Evolutionary conservation across 140 eudicot genomes (phyloP).

Genomic region (Bidens hawaiensis): DNA sequence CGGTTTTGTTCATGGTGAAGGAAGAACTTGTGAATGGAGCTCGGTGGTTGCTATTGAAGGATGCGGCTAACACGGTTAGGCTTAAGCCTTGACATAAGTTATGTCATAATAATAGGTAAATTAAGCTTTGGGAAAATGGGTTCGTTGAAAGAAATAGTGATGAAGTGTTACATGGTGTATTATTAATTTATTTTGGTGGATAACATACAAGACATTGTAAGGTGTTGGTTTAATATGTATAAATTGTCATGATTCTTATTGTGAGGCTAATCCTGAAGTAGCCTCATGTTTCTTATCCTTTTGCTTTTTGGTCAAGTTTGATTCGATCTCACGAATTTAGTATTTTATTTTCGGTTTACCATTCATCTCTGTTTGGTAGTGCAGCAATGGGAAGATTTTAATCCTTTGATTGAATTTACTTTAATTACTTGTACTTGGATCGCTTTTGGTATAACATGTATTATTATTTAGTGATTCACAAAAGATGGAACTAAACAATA

Average conservation of each 20-base stretch:
- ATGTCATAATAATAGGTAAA: constrained; percentile 5
- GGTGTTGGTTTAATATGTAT: constrained; percentile 29
- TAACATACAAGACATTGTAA: constrained; percentile 23
- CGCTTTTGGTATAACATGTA: too few species aligned
- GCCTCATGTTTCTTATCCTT: constrained; percentile 33
- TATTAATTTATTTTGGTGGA: constrained; percentile 22
- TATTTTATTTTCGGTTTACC: neutral
- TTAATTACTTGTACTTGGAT: too few species aligned
- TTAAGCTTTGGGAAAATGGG: neutral
- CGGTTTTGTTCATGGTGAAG: constrained; percentile 89
- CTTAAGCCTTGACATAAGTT: constrained; percentile 24
- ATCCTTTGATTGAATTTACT: too few species aligned
- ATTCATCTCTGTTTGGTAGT: neutral
- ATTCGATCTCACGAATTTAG: neutral
- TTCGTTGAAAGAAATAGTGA: constrained; percentile 13
- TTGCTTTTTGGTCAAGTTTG: constrained; percentile 1
- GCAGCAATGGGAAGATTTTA: neutral
- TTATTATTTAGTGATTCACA: too few species aligned
- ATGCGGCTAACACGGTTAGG: constrained; percentile 36
- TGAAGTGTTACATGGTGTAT: constrained; percentile 13
- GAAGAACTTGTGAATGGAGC: constrained; percentile 88
- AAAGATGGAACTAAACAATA: too few species aligned
- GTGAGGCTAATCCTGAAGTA: constrained; percentile 15
- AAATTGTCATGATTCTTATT: constrained; percentile 15
- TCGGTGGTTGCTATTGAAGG: constrained; percentile 61